A percentile compares a stretch with the other conserved stretches of the same genome.
Conservation (phyloP, 176 grass and related monocot genomes). For the Juncus effusus region DNA sequence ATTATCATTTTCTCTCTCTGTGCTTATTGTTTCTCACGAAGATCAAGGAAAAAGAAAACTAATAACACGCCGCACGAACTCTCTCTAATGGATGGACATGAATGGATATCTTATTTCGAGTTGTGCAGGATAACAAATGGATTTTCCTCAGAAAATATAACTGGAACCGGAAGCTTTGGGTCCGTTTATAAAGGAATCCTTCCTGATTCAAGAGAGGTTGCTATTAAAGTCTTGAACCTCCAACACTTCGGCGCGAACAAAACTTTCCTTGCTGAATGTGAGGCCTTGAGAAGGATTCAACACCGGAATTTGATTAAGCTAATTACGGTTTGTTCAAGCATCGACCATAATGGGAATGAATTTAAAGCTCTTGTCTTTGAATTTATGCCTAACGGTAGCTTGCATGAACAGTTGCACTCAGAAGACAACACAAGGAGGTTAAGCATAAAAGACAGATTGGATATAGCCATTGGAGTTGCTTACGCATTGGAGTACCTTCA, state of each 20-base stretch:
- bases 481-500: constrained; percentile 43
- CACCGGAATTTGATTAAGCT: constrained; percentile 46
- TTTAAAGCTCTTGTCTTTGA: constrained; percentile 29
- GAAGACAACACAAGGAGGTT: neutral
- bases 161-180: constrained; percentile 6
- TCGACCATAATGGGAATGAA: constrained; percentile 30
- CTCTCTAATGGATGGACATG: neutral
- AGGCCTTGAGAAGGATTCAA: constrained; percentile 42
- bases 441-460: constrained; percentile 27
- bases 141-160: constrained; percentile 34
- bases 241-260: no score
- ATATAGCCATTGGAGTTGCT: constrained; percentile 37
- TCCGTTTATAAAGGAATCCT: constrained; percentile 38
- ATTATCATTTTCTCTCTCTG: neutral
- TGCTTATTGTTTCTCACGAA: neutral
- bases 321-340: constrained; percentile 34
- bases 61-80: neutral
- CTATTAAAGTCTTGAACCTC: constrained; percentile 51
- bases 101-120: constrained; percentile 32
- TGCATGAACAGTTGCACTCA: constrained; percentile 43
- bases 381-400: constrained; percentile 30
- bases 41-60: neutral
- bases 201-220: constrained; percentile 9
- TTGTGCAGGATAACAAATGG: constrained; percentile 35
- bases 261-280: constrained; percentile 28